A percentile compares a stretch with the other conserved stretches of the same genome.
Evolutionary conservation across 768 basidiomycete species (phyloP).

Genomic region (Tricholoma bakamatsutake): DNA sequence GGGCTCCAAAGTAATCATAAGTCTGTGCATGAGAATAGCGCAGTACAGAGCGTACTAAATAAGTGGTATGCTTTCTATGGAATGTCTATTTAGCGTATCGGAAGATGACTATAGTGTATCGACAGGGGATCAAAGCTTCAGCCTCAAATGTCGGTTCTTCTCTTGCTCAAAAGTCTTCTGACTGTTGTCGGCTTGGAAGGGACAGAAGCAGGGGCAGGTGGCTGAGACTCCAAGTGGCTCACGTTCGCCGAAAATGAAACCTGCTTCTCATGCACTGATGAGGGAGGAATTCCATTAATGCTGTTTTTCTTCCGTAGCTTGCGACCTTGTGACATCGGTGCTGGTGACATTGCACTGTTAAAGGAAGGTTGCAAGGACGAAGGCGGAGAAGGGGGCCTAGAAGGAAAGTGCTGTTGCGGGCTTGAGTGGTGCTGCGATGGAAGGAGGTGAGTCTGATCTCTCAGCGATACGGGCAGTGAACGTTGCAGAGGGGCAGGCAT

Average conservation of each 20-base stretch:
- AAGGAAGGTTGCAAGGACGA: slow-evolving; percentile 2
- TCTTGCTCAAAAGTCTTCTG: slow-evolving; percentile 40
- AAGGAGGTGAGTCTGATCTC: slow-evolving; percentile 11
- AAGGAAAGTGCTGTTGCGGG: slow-evolving; percentile 10
- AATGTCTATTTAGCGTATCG: neutral
- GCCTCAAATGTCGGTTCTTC: slow-evolving; percentile 28
- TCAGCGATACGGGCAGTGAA: slow-evolving; percentile 12
- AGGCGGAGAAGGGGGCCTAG: slow-evolving; percentile 7
- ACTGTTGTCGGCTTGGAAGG: slow-evolving; percentile 21
- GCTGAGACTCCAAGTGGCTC: slow-evolving; percentile 5
- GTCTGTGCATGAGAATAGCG: neutral
- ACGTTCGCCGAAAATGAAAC: slow-evolving; percentile 1
- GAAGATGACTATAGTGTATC: neutral
- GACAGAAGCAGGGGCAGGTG: neutral
- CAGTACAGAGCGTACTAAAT: neutral
- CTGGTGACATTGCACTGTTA: slow-evolving; percentile 8
- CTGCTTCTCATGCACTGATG: slow-evolving; percentile 1
- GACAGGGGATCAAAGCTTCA: neutral
- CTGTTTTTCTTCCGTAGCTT: slow-evolving; percentile 24
- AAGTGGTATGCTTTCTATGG: neutral
- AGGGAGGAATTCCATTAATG: slow-evolving; percentile 7
- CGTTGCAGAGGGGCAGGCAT: slow-evolving; percentile 68
- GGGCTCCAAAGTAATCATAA: neutral
- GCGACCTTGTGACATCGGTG: slow-evolving; percentile 16
- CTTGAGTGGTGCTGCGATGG: slow-evolving; percentile 2